Evolutionary conservation across 106 monocot genomes (phyloP).

Genomic region (Gastrodia elata): DNA sequence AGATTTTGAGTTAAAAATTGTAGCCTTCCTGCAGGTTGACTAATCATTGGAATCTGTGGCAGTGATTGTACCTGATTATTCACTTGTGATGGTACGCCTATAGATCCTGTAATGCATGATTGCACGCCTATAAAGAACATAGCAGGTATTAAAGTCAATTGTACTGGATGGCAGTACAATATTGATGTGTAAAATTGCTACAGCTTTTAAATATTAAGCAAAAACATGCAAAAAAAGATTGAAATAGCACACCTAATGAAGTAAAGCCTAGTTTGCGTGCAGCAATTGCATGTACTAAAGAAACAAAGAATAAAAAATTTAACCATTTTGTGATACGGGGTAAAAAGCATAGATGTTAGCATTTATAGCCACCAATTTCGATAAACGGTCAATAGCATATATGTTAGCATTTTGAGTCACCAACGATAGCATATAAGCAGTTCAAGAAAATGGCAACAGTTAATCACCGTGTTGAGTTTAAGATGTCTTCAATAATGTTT

Average conservation of each 20-base stretch:
- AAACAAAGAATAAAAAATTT: neutral
- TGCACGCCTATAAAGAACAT: conserved; percentile 4
- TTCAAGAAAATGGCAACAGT: neutral
- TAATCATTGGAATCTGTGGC: conserved; percentile 2
- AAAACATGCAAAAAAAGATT: neutral
- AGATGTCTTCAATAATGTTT: neutral
- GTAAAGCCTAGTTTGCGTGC: too few relatives aligned
- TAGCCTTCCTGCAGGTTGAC: conserved; percentile 14
- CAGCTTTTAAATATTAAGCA: neutral
- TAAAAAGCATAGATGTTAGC: neutral
- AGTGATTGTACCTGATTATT: conserved; percentile 39
- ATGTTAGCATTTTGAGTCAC: neutral
- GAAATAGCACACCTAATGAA: too few relatives aligned
- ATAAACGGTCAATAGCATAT: neutral
- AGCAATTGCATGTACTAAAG: too few relatives aligned
- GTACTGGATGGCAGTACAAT: neutral
- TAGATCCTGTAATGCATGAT: conserved; percentile 39
- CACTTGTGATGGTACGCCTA: conserved; percentile 27
- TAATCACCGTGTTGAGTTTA: neutral
- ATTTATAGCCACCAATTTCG: neutral
- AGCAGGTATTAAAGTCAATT: neutral
- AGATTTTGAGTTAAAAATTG: conserved; percentile 35
- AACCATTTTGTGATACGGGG: neutral
- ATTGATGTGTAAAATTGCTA: neutral
- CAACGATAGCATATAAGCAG: neutral